These are phyloP conservation scores for Verticillium longisporum DNA, from an alignment of 2,329 filamentous ascomycete genomes.

Conservation along the genomic window DNA sequence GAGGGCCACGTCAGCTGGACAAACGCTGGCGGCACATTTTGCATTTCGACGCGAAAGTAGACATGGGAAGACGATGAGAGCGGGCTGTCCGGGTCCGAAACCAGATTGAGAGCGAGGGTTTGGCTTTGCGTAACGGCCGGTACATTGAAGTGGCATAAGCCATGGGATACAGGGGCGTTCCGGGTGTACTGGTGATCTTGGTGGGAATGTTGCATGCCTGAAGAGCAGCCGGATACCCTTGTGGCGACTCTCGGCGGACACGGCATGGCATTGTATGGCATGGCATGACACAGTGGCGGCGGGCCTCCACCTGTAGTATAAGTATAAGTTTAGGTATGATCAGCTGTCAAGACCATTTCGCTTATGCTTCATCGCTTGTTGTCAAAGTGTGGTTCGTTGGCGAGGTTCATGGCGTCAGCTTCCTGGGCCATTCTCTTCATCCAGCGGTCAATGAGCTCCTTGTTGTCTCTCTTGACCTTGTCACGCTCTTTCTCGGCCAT, in stretches of 20 bases:
- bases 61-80: constrained; percentile 2
- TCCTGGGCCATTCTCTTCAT: constrained; percentile 82
- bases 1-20: constrained; percentile 89
- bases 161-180: constrained; percentile 3
- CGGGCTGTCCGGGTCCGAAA: background rate
- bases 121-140: background rate
- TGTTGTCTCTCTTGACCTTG: constrained; percentile 73
- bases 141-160: background rate
- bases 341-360: background rate
- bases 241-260: background rate
- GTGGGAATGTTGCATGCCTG: constrained; percentile 10
- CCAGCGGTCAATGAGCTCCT: constrained; percentile 84
- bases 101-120: background rate
- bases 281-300: background rate
- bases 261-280: background rate
- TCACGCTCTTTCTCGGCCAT: constrained; percentile 72
- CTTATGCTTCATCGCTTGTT: background rate
- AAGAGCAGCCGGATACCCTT: constrained; percentile 8
- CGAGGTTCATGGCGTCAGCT: constrained; percentile 77
- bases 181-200: constrained; percentile 6
- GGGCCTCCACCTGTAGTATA: background rate
- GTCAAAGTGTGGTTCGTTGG: constrained; percentile 37
- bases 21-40: constrained; percentile 75
- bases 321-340: background rate
- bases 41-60: constrained; percentile 73